Evolutionary conservation across 805 yeast genomes (phyloP), one percentile per base, ranked within the genome.

Genomic region (Metschnikowia vanudenii): DNA sequence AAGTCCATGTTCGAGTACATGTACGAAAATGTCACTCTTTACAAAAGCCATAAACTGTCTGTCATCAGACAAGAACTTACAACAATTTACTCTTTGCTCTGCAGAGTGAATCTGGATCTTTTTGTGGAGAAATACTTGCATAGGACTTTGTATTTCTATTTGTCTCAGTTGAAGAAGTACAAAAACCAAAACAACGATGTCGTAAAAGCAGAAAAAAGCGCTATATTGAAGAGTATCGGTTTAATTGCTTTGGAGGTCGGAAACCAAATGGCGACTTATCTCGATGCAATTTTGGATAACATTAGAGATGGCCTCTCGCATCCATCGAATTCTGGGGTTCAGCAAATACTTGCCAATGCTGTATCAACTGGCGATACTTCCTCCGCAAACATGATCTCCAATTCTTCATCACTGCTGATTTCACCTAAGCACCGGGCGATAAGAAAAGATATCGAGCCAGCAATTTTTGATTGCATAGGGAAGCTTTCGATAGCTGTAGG

Each of bases 401-500:
- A 64, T 11, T 53, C 67, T 13, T 47, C 66, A 0, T 57, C 66
- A 9, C 51, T 65, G 6, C 56, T 65, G 26, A 56, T 63, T 34
- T 71, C 79, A 1, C 73, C 84, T 7, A 82, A 80, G 57, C 74
- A 79, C 28, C 80, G 81, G 52, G 64, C 74, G 2, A 61, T 68
- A 24, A 75, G 91, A 48, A 84, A 81, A 59, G 90, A 85, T 40
- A 81, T 85, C 37, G 96, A 88, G 54, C 85, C 88, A 0, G 90
- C 96, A 1, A 80, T 92, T 17, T 92, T 91, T 58, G 88, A 86
- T 56, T 94, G 98, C 62, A 76, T 92, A 37, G 88, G 95, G 0
- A 86, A 88, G 65, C 68, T 94, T 31, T 91, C 97, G 0, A 76
- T 78, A 20, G 92, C 98, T 0, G 88, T 92, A 13, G 97, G 97